Evolutionary conservation across 768 basidiomycete species (phyloP), one percentile per base, ranked within the genome.

Genomic region (Postia placenta): DNA sequence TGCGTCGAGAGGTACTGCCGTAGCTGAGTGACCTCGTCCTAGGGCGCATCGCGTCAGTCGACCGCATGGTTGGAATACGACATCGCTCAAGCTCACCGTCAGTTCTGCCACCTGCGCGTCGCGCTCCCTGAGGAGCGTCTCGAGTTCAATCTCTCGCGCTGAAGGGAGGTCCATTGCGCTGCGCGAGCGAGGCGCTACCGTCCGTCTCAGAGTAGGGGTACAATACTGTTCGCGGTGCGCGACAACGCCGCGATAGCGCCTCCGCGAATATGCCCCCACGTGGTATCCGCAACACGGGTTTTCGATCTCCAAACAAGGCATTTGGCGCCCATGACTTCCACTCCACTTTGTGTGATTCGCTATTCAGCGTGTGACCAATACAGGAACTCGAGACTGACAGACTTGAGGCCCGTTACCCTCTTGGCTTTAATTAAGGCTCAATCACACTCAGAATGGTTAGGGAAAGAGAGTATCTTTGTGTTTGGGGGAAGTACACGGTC

Each of bases 121-220:
- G 61, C 86, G 78, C 62, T 83, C 76, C 57, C 87, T 74, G n/a
- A 92, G 69, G 12, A 86, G 74, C 24, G 79, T 75, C 67, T 92
- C 91, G 36, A 92, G 81, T 64, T 91, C 87, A 53, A 89, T 72
- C 67, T 92, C 87, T 64, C 89, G 76, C 45, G 79, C 68, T 39
- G 83, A 76, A 19, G 89, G 90, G 27, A 88, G 67, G 52, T 81
- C 78, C 85, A 88, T 87, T 62, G 49, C 25, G 43, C 33, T 20
- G 38, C 25, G 24, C 49, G 45, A 47, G 48, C 48, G 56, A 45
- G 50, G 42, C 49, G 44, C 47, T 47, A 53, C 54, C 58, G 52
- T 51, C 52, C 42, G 53, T 51, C 52, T 53, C 50, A 42, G 47
- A 37, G 22, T 27, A 51, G 45, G 49, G 43, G 40, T n/a, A n/a